Evolutionary conservation across 1,139 yeast genomes (phyloP).

Genomic region (Yamadazyma membranifaciens): DNA sequence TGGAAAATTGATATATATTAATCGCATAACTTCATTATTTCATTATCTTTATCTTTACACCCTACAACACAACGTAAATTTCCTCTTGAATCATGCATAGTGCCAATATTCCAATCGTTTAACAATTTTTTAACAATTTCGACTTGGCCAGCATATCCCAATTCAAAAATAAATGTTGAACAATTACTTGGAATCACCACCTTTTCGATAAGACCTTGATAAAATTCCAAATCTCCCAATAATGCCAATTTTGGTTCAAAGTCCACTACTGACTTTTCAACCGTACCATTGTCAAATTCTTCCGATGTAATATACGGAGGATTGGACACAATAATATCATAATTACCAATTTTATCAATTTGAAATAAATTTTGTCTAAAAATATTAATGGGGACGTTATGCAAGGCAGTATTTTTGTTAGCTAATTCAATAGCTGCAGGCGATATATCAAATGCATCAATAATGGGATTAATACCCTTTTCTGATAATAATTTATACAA

Average conservation of each 20-base stretch:
- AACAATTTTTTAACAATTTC: conserved; percentile 20
- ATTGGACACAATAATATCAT: conserved; percentile 69
- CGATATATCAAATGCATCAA: conserved; percentile 54
- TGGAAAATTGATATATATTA: conserved; percentile 1
- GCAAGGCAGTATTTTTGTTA: conserved; percentile 34
- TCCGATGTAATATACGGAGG: conserved; percentile 79
- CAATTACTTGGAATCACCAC: conserved; percentile 38
- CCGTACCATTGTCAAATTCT: conserved; percentile 40
- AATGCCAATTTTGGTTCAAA: conserved; percentile 81
- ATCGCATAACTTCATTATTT: conserved; percentile 3
- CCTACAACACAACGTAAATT: conserved; percentile 42
- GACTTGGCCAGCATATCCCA: conserved; percentile 40
- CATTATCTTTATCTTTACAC: conserved; percentile 19
- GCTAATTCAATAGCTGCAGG: conserved; percentile 52
- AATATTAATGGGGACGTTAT: conserved; percentile 17
- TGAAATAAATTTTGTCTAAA: conserved; percentile 27
- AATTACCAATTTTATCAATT: conserved; percentile 1
- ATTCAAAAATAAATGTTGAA: conserved; percentile 41
- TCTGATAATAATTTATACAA: conserved; percentile 33
- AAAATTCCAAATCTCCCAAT: conserved; percentile 73
- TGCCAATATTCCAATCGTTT: conserved; percentile 28
- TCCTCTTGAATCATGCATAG: conserved; percentile 26
- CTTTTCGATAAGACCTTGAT: conserved; percentile 49
- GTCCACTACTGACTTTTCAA: conserved; percentile 59
- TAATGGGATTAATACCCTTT: conserved; percentile 6